Evolutionary conservation across 208 protist species (phyloP).

Genomic region (Phytomonas sp.): DNA sequence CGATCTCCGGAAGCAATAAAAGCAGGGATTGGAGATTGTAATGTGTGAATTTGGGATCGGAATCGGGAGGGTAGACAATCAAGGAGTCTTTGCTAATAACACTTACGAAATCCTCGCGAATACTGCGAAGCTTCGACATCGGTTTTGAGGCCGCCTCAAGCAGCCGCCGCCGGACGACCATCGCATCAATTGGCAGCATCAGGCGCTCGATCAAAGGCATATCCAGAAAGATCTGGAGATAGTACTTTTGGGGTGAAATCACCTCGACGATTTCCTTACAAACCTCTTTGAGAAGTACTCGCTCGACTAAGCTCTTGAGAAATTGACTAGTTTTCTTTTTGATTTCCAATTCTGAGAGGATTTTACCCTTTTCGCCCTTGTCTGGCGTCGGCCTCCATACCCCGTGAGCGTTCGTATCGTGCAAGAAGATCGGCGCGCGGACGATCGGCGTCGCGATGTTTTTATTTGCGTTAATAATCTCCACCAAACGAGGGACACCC

Average conservation of each 20-base stretch:
- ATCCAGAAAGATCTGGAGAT: conserved; percentile 93
- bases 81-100: conserved; percentile 57
- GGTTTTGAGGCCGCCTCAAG: conserved; percentile 45
- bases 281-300: conserved; percentile 90
- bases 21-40: conserved; percentile 87
- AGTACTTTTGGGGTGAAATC: conserved; percentile 67
- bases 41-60: conserved; percentile 34
- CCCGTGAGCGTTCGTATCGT: background rate
- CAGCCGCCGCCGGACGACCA: conserved; percentile 76
- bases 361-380: background rate
- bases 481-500: conserved; percentile 96
- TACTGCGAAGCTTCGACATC: conserved; percentile 81
- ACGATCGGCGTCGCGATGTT: conserved; percentile 99
- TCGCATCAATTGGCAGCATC: conserved; percentile 87
- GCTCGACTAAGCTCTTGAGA: conserved; percentile 90
- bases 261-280: conserved; percentile 80
- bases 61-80: conserved; percentile 59
- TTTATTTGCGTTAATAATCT: conserved; percentile 99
- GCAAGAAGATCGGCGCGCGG: conserved; percentile 76
- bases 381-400: background rate
- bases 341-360: conserved; percentile 10
- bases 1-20: conserved; percentile 73
- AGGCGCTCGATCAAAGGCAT: conserved; percentile 82
- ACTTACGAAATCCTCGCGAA: conserved; percentile 78
- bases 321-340: conserved; percentile 32